A percentile compares a stretch with the other conserved stretches of the same genome.
phyloP scores from a whole-genome alignment of 805 yeast genomes.

The Peterozyma xylosa region DNA sequence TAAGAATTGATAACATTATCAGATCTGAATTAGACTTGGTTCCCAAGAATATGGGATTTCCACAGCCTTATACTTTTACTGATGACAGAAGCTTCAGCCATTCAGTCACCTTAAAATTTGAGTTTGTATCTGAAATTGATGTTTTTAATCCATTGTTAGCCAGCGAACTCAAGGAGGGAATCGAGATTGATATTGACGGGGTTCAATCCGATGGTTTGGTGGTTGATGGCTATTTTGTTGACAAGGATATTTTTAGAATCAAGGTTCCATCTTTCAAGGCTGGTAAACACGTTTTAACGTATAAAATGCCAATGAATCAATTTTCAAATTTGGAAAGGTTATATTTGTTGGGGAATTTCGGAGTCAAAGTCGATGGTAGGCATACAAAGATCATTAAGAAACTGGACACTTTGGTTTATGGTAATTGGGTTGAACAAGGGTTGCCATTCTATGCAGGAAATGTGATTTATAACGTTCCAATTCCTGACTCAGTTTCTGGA shows the following conservation, averaged over 20 bases:
- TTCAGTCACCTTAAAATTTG: constrained; percentile 1
- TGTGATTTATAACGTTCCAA: constrained; percentile 63
- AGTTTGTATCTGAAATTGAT: constrained; percentile 1
- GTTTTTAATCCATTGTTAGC: not conserved
- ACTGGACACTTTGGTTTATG: constrained; percentile 4
- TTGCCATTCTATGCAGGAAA: constrained; percentile 48
- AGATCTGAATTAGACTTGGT: constrained; percentile 54
- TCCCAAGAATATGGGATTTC: constrained; percentile 3
- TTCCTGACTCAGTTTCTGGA: constrained; percentile 66
- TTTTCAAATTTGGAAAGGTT: constrained; percentile 7
- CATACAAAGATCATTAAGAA: constrained; percentile 3
- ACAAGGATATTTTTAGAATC: constrained; percentile 5
- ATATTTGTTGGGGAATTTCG: constrained; percentile 9
- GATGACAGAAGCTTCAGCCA: constrained; percentile 1
- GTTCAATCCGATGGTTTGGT: too few relatives aligned
- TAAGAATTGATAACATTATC: constrained; percentile 94
- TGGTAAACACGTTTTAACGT: constrained; percentile 7
- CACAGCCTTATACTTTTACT: constrained; percentile 5
- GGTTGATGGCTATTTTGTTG: not conserved
- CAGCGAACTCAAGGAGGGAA: not conserved
- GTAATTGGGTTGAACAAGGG: constrained; percentile 9
- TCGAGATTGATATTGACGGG: not conserved
- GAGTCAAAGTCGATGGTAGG: constrained; percentile 7
- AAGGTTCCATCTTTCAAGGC: constrained; percentile 8
- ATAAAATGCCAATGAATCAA: constrained; percentile 8